A percentile compares a stretch with the other conserved stretches of the same genome.
These are phyloP conservation scores for Cordia subcordata DNA, from an alignment of 257 asterid species.

Conservation along the genomic window DNA sequence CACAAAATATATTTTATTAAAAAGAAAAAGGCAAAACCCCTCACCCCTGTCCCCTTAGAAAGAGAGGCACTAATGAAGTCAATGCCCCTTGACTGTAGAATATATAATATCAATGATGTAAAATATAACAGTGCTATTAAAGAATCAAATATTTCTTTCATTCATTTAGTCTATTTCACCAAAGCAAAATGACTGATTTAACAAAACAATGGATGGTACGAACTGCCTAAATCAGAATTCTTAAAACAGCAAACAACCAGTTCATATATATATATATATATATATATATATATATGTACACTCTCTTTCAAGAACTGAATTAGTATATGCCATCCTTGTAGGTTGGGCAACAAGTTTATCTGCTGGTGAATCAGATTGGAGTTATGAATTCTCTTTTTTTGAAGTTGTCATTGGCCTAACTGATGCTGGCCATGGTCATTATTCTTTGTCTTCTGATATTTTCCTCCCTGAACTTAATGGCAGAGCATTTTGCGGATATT, in stretches of 20 bases:
- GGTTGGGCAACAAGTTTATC: constrained; percentile 98
- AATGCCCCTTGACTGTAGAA: background rate
- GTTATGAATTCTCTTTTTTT: constrained; percentile 66
- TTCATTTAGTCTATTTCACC: too few species aligned
- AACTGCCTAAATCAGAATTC: too few species aligned
- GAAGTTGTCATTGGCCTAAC: constrained; percentile 74
- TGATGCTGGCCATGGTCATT: constrained; percentile 89
- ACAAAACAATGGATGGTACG: too few species aligned
- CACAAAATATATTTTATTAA: too few species aligned
- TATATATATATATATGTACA: too few species aligned
- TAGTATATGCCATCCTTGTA: constrained; percentile 31
- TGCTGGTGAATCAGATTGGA: constrained; percentile 94
- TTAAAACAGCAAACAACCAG: background rate
- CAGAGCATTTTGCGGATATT: constrained; percentile 90
- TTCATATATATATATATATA: too few species aligned
- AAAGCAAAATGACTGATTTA: too few species aligned
- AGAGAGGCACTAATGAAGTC: too few species aligned
- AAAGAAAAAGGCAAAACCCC: background rate
- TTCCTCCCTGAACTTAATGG: constrained; percentile 17
- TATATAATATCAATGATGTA: too few species aligned
- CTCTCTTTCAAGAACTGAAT: constrained; percentile 5
- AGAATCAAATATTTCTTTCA: too few species aligned
- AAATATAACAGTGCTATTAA: too few species aligned
- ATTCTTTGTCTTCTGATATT: constrained; percentile 13
- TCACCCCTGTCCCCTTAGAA: too few species aligned